Evolutionary conservation across 1,284 basidiomycete genomes (phyloP).

Genomic region (Sanghuangporus baumii): DNA sequence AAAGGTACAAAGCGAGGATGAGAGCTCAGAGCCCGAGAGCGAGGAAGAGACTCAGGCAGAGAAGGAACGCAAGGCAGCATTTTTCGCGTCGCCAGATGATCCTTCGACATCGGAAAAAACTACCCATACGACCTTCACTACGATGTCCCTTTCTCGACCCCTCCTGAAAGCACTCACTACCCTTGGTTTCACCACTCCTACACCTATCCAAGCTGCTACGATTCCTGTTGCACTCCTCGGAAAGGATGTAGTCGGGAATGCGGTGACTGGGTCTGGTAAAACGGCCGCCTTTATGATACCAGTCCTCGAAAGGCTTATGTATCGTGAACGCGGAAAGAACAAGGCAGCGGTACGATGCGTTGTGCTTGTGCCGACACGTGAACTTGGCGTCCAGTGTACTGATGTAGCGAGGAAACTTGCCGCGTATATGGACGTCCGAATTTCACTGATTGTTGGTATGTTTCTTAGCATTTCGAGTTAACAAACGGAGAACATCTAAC

Average conservation of each 20-base stretch:
- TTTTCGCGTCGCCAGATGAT: conserved; percentile 64
- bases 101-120: conserved; percentile 32
- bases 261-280: conserved; percentile 95
- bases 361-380: conserved; percentile 89
- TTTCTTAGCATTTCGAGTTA: conserved; percentile 12
- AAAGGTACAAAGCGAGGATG: conserved; percentile 32
- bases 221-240: conserved; percentile 92
- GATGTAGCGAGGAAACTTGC: conserved; percentile 86
- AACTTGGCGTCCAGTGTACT: conserved; percentile 91
- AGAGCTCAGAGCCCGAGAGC: conserved; percentile 23
- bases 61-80: conserved; percentile 78
- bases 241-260: conserved; percentile 92
- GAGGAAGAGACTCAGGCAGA: conserved; percentile 61
- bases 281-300: conserved; percentile 96
- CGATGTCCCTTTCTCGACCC: conserved; percentile 87
- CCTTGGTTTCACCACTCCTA: conserved; percentile 81
- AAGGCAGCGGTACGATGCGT: conserved; percentile 92
- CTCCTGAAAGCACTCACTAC: conserved; percentile 82
- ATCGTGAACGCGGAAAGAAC: conserved; percentile 80
- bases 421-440: conserved; percentile 82
- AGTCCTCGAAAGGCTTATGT: conserved; percentile 86
- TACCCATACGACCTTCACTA: conserved; percentile 65
- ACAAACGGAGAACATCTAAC: conserved; percentile 5
- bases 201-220: conserved; percentile 91
- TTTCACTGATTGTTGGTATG: conserved; percentile 85